Evolutionary conservation across 345 rosid species (phyloP).

Genomic region (Pistacia integerrima): DNA sequence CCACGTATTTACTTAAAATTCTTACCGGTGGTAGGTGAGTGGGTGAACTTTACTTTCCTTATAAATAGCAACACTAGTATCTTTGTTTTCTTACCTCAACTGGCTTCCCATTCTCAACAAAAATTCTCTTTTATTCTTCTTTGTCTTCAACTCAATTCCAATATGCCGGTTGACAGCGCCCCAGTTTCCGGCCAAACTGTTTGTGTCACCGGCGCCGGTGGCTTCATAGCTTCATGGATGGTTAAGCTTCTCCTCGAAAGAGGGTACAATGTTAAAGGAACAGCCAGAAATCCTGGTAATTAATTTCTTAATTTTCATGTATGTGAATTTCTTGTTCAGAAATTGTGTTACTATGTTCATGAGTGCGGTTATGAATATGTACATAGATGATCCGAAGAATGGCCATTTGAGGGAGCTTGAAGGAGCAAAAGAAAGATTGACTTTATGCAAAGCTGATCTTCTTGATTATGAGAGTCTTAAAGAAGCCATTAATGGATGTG

Average conservation of each 20-base stretch:
- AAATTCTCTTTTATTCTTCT: background rate
- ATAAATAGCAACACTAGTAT: background rate
- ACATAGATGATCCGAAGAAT: constrained; percentile 81
- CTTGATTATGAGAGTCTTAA: constrained; percentile 64
- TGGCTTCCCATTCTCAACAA: background rate
- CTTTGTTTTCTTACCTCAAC: background rate
- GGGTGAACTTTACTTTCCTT: background rate
- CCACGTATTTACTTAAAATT: too few relatives aligned
- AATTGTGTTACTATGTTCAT: background rate
- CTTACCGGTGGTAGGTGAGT: background rate
- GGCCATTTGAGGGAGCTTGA: constrained; percentile 79
- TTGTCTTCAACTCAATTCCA: constrained; percentile 1
- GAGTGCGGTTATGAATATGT: background rate
- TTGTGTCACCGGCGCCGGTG: constrained; percentile 98
- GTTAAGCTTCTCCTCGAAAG: constrained; percentile 78
- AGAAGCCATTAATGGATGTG: constrained; percentile 75
- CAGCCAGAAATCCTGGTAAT: constrained; percentile 83
- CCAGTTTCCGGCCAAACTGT: constrained; percentile 56
- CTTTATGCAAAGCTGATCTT: constrained; percentile 75
- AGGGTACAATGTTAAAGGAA: constrained; percentile 86
- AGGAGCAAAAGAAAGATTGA: constrained; percentile 87
- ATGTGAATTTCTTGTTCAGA: background rate
- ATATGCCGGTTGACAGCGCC: constrained; percentile 48
- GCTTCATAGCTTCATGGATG: constrained; percentile 97
- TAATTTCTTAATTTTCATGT: too few relatives aligned